Conservation (phyloP, 371 early-diverging fungal species). For the Globomyces sp. region DNA sequence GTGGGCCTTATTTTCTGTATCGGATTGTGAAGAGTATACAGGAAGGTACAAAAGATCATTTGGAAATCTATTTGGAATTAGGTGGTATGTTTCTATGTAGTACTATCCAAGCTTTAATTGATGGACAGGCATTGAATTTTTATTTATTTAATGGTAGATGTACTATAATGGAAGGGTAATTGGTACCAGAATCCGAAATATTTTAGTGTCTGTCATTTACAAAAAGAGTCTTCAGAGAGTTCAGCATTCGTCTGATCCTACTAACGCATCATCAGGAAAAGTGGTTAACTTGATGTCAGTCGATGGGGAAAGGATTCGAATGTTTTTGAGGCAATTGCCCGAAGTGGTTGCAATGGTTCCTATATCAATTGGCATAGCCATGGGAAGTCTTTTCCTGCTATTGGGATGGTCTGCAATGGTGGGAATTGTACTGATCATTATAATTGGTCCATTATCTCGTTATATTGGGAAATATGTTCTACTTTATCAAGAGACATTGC, state of each 20-base stretch:
- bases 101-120: neutral
- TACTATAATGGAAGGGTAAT: constrained; percentile 28
- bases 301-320: constrained; percentile 26
- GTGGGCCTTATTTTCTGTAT: constrained; percentile 40
- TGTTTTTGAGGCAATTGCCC: constrained; percentile 14
- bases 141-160: constrained; percentile 23
- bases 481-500: constrained; percentile 21
- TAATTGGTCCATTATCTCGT: constrained; percentile 15
- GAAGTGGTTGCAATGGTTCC: neutral
- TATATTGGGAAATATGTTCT: constrained; percentile 20
- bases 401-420: constrained; percentile 40
- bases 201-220: constrained; percentile 40
- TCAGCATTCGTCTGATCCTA: constrained; percentile 9
- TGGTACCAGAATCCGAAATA: constrained; percentile 27
- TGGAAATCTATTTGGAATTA: constrained; percentile 26
- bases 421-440: constrained; percentile 30
- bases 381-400: constrained; percentile 22
- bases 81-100: constrained; percentile 16
- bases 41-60: neutral
- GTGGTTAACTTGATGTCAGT: constrained; percentile 36
- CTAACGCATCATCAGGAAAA: constrained; percentile 25
- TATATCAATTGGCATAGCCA: constrained; percentile 10
- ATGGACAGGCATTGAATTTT: constrained; percentile 9
- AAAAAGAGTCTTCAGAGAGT: constrained; percentile 36
- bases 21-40: constrained; percentile 30